Percentiles rank a stretch among this genome's conserved stretches.
Conservation (phyloP, 345 rosid genomes). For the Corymbia maculata region DNA sequence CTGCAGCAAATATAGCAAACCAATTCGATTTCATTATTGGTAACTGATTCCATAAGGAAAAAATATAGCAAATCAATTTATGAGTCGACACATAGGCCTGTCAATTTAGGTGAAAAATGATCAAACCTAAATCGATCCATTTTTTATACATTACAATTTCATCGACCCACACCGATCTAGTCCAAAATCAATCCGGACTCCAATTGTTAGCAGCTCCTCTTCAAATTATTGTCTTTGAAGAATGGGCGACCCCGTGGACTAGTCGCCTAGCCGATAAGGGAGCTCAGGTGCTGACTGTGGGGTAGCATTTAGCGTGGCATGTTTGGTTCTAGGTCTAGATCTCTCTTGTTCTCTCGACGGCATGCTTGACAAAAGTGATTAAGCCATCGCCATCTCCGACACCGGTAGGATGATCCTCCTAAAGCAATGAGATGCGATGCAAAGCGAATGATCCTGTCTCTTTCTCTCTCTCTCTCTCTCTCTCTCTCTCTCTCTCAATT, state of each 20-base stretch:
- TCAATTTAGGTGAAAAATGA: no score
- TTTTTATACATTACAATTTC: not conserved
- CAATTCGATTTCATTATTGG: not conserved
- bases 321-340: not conserved
- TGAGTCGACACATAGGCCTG: accelerated
- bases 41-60: no score
- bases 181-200: not conserved
- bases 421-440: no score
- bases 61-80: not conserved
- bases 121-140: not conserved
- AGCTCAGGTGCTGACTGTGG: not conserved
- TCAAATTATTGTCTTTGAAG: not conserved
- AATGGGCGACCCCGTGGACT: not conserved
- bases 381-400: no score
- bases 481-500: no score
- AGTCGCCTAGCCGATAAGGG: not conserved
- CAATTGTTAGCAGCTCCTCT: not conserved
- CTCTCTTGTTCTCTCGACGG: not conserved
- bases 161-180: not conserved
- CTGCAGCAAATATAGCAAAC: conserved; percentile 5
- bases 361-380: no score
- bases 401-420: no score
- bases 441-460: no score
- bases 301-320: not conserved
- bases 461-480: no score